These are phyloP conservation scores for Tephrocybe sp. DNA, from an alignment of 768 basidiomycete species.

Conservation along the genomic window DNA sequence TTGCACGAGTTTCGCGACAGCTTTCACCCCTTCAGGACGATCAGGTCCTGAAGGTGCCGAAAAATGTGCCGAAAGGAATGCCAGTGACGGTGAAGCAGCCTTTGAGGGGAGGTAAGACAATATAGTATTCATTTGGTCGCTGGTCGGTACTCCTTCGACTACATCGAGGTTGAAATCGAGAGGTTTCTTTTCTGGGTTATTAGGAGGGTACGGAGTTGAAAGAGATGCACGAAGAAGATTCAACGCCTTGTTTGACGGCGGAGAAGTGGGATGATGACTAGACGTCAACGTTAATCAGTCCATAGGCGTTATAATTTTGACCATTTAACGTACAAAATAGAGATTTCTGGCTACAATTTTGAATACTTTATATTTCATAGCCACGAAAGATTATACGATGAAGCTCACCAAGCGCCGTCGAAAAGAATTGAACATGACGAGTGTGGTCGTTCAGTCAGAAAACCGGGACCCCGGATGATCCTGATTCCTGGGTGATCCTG, in stretches of 20 bases:
- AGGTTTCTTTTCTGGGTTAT: constrained; percentile 42
- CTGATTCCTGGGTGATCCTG: too few relatives aligned
- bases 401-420: constrained; percentile 31
- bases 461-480: too few relatives aligned
- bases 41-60: constrained; percentile 39
- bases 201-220: constrained; percentile 59
- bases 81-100: constrained; percentile 33
- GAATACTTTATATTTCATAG: background rate
- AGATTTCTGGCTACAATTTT: constrained; percentile 53
- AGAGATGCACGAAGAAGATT: constrained; percentile 56
- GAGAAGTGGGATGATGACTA: constrained; percentile 67
- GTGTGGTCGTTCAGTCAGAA: too few relatives aligned
- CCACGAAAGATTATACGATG: background rate
- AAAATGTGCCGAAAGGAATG: constrained; percentile 66
- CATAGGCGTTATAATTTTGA: background rate
- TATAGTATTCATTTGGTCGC: constrained; percentile 68
- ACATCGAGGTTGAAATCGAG: constrained; percentile 72
- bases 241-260: constrained; percentile 62
- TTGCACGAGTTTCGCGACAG: constrained; percentile 47
- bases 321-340: constrained; percentile 53
- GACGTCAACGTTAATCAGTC: too few relatives aligned
- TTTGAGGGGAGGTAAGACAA: constrained; percentile 54
- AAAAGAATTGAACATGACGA: constrained; percentile 39
- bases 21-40: constrained; percentile 35
- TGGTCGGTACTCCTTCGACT: constrained; percentile 61